Evolutionary conservation across 331 rosid species (phyloP).

Genomic region (Malus hybrid): DNA sequence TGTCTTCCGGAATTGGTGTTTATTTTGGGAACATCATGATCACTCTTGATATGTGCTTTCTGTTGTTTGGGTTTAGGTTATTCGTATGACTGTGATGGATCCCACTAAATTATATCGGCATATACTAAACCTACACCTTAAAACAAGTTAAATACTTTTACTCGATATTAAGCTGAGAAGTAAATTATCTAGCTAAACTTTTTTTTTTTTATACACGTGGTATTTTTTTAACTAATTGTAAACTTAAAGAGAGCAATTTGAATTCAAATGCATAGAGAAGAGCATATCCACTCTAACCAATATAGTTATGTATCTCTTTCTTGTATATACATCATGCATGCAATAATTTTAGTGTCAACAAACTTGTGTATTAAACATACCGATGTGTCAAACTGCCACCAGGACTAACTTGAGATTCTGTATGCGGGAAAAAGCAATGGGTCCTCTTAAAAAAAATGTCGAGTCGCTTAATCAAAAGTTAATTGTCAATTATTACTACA

Average conservation of each 20-base stretch:
- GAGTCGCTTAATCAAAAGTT: neutral
- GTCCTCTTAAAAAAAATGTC: neutral
- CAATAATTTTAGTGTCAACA: neutral
- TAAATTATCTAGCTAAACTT: too few species aligned
- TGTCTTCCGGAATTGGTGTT: slow-evolving; percentile 32
- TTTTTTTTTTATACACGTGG: too few species aligned
- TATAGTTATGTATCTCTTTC: neutral
- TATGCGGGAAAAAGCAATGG: neutral
- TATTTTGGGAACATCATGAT: slow-evolving; percentile 45
- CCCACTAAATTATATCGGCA: neutral
- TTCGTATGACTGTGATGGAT: neutral
- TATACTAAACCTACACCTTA: neutral
- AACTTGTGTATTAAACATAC: neutral
- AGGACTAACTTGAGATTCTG: neutral
- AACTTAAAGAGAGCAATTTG: too few species aligned
- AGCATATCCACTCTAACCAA: too few species aligned
- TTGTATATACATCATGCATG: too few species aligned
- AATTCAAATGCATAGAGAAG: too few species aligned
- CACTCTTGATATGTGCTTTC: slow-evolving; percentile 27
- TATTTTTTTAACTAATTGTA: too few species aligned
- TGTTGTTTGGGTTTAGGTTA: neutral
- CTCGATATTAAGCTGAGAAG: too few species aligned
- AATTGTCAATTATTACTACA: too few species aligned
- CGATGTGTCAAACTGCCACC: neutral
- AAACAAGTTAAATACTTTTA: neutral